These are phyloP conservation scores for Limnomonas spitsbergensis DNA, from an alignment of 139 green algal genomes.

Conservation along the genomic window DNA sequence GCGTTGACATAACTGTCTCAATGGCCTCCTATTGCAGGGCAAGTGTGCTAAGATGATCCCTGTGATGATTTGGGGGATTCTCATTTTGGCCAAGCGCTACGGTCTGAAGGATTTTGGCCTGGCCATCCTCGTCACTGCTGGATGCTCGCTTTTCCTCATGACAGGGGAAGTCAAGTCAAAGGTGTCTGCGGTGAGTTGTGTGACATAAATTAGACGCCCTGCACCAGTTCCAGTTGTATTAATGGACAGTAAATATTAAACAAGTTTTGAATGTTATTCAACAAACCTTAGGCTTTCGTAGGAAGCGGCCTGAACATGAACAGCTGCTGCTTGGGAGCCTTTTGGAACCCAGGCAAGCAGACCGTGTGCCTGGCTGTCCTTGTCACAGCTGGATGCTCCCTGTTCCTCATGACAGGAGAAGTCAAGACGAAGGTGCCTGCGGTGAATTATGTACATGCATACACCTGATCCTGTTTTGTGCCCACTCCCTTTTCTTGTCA, in stretches of 20 bases:
- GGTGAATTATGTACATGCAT: too few species aligned
- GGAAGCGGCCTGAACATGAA: too few species aligned
- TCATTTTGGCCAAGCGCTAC: conserved; percentile 89
- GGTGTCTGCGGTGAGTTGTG: conserved; percentile 16
- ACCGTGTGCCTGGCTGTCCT: too few species aligned
- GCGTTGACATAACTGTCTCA: background rate
- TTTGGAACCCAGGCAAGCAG: too few species aligned
- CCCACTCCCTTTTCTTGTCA: too few species aligned
- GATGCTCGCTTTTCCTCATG: conserved; percentile 83
- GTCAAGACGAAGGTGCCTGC: too few species aligned
- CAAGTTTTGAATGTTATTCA: background rate
- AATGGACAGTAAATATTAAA: background rate
- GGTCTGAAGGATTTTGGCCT: conserved; percentile 72
- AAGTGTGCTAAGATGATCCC: conserved; percentile 97
- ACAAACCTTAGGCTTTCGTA: conserved; percentile 2
- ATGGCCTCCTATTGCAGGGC: conserved; percentile 45
- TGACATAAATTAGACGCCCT: background rate
- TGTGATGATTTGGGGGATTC: conserved; percentile 95
- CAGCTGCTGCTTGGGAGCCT: too few species aligned
- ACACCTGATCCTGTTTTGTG: too few species aligned
- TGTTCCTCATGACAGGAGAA: too few species aligned
- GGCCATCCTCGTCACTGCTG: conserved; percentile 73
- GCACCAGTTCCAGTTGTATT: background rate
- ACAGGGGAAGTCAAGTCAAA: conserved; percentile 51
- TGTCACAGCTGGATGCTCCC: too few species aligned